Base-by-base conservation (phyloP, 345 rosid species). In the Gossypium longicalyx region DNA sequence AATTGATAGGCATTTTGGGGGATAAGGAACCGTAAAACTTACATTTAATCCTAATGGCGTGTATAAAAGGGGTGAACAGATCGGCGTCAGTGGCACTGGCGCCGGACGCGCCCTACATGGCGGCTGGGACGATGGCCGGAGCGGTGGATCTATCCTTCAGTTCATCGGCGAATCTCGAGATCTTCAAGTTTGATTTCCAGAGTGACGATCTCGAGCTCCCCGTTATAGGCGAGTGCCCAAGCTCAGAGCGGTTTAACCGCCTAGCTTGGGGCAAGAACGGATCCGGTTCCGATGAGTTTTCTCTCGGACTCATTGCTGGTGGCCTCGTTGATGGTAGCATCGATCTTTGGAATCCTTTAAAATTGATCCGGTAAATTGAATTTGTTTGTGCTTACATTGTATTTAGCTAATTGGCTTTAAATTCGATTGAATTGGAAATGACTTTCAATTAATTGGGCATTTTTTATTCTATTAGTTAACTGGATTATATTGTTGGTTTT, bases 61-160 rank as follows among this genome's bases (percentile, higher is more conserved):
- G 91, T 83, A 91, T 96, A 71, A 96, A 96, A 86, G 89, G 87
- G 59, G 95, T 91, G 52, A 90, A 71, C 76, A 79, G 97, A 87
- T 96, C 98, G 85, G 97, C 99, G 88, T 87, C 93, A 67, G 97
- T 90, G 82, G 97, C 99, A 16, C 74, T 96, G 70, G 86, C 99
- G 61, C 99, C 97, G 81, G 98, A 93, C 29, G 90, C 92, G 58
- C 97, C 94, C 5, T 96, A 96, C 87, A 83, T 96, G 93, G 99
- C 99, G 13, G 97, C 99, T 25, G 99, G 99, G 7, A 96, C 99
- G 74, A 91, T 93, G 99, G 99, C 98, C 6, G 98, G 97, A 44
- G 99, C 98, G 16, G 97, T 96, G 79, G 99, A 96, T 88, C 89
- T 85, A 63, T 93, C 97, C 12, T 96, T 96, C 79, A 96, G 98